These are phyloP conservation scores for Filosporella fistucella DNA, from an alignment of 495 filamentous ascomycete genomes.

Conservation along the genomic window DNA sequence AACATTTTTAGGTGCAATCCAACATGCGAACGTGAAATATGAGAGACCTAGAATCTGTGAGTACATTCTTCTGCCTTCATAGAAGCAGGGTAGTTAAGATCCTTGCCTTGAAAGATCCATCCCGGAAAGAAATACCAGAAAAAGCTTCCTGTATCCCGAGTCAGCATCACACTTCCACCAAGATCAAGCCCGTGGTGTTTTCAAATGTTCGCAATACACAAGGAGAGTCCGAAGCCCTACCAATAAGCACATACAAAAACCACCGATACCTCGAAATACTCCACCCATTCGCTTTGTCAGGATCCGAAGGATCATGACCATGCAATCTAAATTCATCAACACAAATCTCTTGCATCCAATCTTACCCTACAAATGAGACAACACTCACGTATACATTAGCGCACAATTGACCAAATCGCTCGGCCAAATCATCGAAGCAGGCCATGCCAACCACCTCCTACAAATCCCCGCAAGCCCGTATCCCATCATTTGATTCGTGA, in stretches of 20 bases:
- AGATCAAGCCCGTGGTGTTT: too few relatives aligned
- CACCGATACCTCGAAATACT: conserved; percentile 58
- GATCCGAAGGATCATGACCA: conserved; percentile 55
- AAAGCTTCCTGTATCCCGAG: conserved; percentile 34
- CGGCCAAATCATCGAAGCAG: conserved; percentile 76
- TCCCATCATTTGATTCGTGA: conserved; percentile 69
- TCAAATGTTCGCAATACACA: not conserved
- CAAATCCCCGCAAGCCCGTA: conserved; percentile 71
- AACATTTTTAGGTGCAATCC: conserved; percentile 55
- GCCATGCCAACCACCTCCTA: conserved; percentile 58
- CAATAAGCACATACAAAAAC: conserved; percentile 57
- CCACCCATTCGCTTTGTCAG: conserved; percentile 58
- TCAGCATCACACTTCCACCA: too few relatives aligned
- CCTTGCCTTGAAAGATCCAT: conserved; percentile 3
- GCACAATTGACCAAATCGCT: conserved; percentile 56
- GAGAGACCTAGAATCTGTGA: not conserved
- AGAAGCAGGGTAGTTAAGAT: not conserved
- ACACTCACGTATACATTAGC: conserved; percentile 50
- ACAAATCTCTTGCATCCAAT: not conserved
- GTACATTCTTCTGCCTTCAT: not conserved
- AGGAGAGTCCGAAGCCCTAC: conserved; percentile 2
- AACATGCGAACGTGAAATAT: conserved; percentile 55
- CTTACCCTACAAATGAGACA: not conserved
- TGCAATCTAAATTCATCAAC: conserved; percentile 41
- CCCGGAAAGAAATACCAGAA: conserved; percentile 49